phyloP scores from a whole-genome alignment of 768 basidiomycete species.

The Pisolithus sp. region DNA sequence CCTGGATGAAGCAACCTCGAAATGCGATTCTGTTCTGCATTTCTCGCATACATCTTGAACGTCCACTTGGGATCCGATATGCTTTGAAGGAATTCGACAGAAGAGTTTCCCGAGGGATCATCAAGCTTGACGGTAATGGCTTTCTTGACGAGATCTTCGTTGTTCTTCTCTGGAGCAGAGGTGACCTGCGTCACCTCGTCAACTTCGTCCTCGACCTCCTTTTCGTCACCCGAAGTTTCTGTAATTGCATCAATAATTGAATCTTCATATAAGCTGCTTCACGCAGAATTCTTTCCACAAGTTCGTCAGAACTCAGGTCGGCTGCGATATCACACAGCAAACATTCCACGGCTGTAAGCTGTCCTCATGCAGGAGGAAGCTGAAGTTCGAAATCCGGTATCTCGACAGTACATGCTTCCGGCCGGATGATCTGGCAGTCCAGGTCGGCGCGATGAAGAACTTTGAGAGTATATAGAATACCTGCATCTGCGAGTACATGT shows the following conservation, averaged over 20 bases:
- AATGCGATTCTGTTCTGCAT: slow-evolving; percentile 74
- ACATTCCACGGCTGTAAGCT: slow-evolving; percentile 93
- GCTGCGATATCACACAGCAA: slow-evolving; percentile 75
- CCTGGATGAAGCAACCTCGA: slow-evolving; percentile 64
- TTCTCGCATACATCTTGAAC: slow-evolving; percentile 70
- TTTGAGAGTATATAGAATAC: slow-evolving; percentile 72
- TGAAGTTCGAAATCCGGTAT: slow-evolving; percentile 88
- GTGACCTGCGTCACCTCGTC: slow-evolving; percentile 17
- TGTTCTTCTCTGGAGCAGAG: slow-evolving; percentile 26
- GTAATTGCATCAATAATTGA: slow-evolving; percentile 68
- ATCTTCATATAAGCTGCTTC: slow-evolving; percentile 68
- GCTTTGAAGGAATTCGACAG: slow-evolving; percentile 81
- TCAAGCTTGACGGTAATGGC: slow-evolving; percentile 81
- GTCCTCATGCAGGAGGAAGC: slow-evolving; percentile 52
- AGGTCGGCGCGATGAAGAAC: slow-evolving; percentile 73
- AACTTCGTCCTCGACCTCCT: slow-evolving; percentile 46
- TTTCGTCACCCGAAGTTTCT: slow-evolving; percentile 51
- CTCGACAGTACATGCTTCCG: slow-evolving; percentile 67
- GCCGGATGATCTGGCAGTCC: slow-evolving; percentile 90
- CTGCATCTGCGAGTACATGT: slow-evolving; percentile 55
- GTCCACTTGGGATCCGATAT: slow-evolving; percentile 94
- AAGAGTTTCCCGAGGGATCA: slow-evolving; percentile 95
- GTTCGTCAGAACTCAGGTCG: slow-evolving; percentile 79
- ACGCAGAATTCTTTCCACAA: slow-evolving; percentile 74
- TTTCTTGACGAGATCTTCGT: slow-evolving; percentile 46